Evolutionary conservation across 768 basidiomycete species (phyloP), one percentile per base, ranked within the genome.

Genomic region (Lenzites betulinus): DNA sequence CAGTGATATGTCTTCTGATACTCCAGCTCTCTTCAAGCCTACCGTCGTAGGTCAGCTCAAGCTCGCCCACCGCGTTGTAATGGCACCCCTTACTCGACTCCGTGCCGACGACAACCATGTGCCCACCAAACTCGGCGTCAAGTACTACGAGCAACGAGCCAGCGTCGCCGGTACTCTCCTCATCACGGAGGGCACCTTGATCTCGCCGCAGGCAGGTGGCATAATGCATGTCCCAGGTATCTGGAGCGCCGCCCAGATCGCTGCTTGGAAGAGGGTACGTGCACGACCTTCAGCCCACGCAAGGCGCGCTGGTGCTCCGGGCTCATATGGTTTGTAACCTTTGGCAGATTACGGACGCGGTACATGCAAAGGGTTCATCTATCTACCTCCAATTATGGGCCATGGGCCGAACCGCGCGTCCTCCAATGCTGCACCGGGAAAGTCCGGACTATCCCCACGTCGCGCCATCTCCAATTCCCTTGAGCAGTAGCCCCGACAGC

Each of bases 371-470:
- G 48, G 78, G 78, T 5, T 81, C 78, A 0, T 79, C 72, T 68
- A 80, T 88, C 28, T 85, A 76, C 69, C 59, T 79, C 23, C 86
- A 88, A 67, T 76, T 86, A 1, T 84, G 85, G 77, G 85, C 86
- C 1, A 66, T 83, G 1, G 86, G 83, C 0, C 79, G 83, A 2
- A 66, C 73, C 0, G 80, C 79, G 7, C 54, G 69, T 25, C 64
- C 71, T n/a, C 62, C 66, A 0, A 48, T 74, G 36, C 71, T 86
- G 0, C 65, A 64, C 7, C 66, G 77, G 50, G 77, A 79, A 48
- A 72, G 76, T 52, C 67, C 62, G 3, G 63, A 62, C 49, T 73
- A 73, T 11, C 70, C 69, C 5, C 73, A 73, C 61, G 69, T 76
- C 51, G 70, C 75, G 13, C 70, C 76, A 5, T 78, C 77, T 2